These are phyloP conservation scores for Cichorium intybus DNA, from an alignment of 140 eudicot species.

Conservation along the genomic window DNA sequence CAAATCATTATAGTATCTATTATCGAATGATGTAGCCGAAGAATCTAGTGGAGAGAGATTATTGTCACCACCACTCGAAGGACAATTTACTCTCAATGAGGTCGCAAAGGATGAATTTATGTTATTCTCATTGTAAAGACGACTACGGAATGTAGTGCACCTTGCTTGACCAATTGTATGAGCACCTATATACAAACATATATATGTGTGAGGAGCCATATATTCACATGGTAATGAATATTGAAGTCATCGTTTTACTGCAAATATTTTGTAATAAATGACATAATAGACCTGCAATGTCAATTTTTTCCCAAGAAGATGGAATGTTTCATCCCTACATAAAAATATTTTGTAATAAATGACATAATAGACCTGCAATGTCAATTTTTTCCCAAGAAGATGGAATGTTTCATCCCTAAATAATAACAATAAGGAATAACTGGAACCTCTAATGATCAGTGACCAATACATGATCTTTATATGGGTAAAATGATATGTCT, in stretches of 20 bases:
- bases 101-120: slow-evolving; percentile 54
- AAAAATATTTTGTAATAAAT: too few species aligned
- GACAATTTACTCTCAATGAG: slow-evolving; percentile 49
- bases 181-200: slow-evolving; percentile 15
- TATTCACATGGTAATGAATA: not conserved
- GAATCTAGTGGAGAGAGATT: slow-evolving; percentile 56
- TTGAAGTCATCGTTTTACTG: not conserved
- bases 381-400: too few species aligned
- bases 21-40: slow-evolving; percentile 43
- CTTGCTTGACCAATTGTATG: slow-evolving; percentile 75
- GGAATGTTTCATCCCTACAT: too few species aligned
- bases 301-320: too few species aligned
- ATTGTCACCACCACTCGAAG: slow-evolving; percentile 61
- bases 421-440: too few species aligned
- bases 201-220: not conserved
- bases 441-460: too few species aligned
- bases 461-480: not conserved
- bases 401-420: too few species aligned
- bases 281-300: too few species aligned
- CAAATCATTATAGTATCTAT: slow-evolving; percentile 42
- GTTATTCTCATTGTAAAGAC: slow-evolving; percentile 61
- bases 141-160: slow-evolving; percentile 48
- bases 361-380: too few species aligned
- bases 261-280: too few species aligned
- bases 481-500: too few species aligned